These are phyloP conservation scores for Globisporangium uncinulatum DNA, from an alignment of 352 stramenopile species.

Conservation along the genomic window DNA sequence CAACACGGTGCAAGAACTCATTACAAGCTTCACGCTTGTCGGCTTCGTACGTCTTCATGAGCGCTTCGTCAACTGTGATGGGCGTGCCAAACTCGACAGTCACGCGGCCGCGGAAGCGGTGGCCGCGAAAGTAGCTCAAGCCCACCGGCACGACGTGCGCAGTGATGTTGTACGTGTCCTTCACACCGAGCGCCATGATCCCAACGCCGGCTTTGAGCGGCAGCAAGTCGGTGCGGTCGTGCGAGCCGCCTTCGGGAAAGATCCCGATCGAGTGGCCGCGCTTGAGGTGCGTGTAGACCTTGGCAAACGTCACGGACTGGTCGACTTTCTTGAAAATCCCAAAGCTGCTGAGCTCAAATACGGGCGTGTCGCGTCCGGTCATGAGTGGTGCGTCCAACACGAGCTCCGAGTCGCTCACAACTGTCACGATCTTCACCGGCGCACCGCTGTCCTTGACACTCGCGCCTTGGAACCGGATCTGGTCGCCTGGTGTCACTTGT, in stretches of 20 bases:
- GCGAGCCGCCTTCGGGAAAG: conserved; percentile 97
- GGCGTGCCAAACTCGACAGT: conserved; percentile 96
- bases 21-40: conserved; percentile 84
- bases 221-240: conserved; percentile 96
- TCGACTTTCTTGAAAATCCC: conserved; percentile 91
- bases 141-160: conserved; percentile 96
- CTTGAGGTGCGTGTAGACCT: conserved; percentile 89
- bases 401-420: conserved; percentile 85
- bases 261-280: conserved; percentile 93
- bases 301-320: conserved; percentile 89
- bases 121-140: conserved; percentile 97
- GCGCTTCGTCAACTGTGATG: conserved; percentile 76
- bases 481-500: conserved; percentile 72
- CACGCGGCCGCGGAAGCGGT: conserved; percentile 94
- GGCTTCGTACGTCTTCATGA: conserved; percentile 86
- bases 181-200: conserved; percentile 96
- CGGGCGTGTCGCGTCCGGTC: conserved; percentile 25
- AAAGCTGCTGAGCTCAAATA: conserved; percentile 49
- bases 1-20: conserved; percentile 73
- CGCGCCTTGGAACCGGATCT: conserved; percentile 71
- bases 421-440: conserved; percentile 77
- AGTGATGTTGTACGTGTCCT: conserved; percentile 96
- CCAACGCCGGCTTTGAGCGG: conserved; percentile 97
- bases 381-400: conserved; percentile 47
- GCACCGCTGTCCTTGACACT: conserved; percentile 76